Evolutionary conservation across 2,329 filamentous ascomycete species (phyloP), one percentile per base, ranked within the genome.

Genomic region (Fusarium sp.): DNA sequence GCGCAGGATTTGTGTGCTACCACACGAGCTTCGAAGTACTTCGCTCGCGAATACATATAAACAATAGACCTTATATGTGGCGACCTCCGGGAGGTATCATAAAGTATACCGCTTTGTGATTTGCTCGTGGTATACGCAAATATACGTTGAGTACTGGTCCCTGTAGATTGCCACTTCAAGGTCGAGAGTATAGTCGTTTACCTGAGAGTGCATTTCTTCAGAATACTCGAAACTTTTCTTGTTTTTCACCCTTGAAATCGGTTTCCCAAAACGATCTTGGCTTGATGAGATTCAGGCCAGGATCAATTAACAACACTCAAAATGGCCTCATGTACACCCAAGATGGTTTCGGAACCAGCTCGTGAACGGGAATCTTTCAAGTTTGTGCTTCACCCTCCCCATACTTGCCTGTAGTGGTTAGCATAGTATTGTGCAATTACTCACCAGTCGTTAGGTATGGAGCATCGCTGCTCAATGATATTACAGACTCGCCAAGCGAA

Each of bases 341-440:
- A 67, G 33, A 47, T 51, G 42, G 63, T 67, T 8, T 67, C 57
- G 15, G 63, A 67, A 57, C 40, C 65, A 51, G 42, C 58, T 40
- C 63, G 65, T 16, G 65, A 67, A 36, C 46, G 63, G 33, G 65
- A 67, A 64, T 54, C 65, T 4, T 59, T 67, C 47, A 67, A 69
- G 65, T 69, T 41, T n/a, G 65, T 69, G 30, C 10, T 20, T 18
- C 23, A 28, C 6, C 11, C 13, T 12, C 30, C 40, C 16, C 20
- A 28, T 49, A 13, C n/a, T 28, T 3, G 13, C 9, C 34, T 47
- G 5, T 15, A 26, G 11, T 8, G 10, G 10, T 9, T 10, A 28
- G 6, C 15, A 12, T 5, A 7, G 9, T 13, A 2, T 31, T n/a
- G 7, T 10, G 20, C 49, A 15, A 26, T 20, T 18, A 31, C 47